phyloP scores from a whole-genome alignment of 345 rosid species.

The Dipteronia dyeriana region DNA sequence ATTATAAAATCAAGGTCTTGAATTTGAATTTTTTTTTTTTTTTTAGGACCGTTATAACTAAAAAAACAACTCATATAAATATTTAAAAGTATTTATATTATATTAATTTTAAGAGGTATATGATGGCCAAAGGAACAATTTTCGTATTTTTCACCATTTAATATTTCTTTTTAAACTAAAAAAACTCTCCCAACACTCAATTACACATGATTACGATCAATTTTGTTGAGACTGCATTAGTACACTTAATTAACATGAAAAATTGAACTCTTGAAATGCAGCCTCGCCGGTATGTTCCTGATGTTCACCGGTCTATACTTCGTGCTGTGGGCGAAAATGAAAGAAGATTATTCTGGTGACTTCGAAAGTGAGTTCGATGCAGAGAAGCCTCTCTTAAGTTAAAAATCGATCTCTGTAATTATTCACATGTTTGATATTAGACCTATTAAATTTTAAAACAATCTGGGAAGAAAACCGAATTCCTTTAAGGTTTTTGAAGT shows the following conservation, averaged over 20 bases:
- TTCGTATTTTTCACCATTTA: no score
- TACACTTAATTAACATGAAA: slow-evolving; percentile 2
- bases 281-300: slow-evolving; percentile 74
- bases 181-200: no score
- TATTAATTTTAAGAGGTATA: no score
- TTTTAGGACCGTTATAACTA: no score
- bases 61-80: no score
- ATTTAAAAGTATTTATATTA: no score
- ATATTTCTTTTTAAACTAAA: no score
- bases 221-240: not conserved
- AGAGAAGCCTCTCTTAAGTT: slow-evolving; percentile 74
- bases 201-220: no score
- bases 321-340: slow-evolving; percentile 93
- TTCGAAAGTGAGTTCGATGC: slow-evolving; percentile 50
- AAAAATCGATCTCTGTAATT: slow-evolving; percentile 3
- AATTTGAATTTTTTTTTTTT: no score
- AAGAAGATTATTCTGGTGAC: slow-evolving; percentile 47
- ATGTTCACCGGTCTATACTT: slow-evolving; percentile 82
- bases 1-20: no score
- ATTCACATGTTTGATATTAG: not conserved
- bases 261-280: slow-evolving; percentile 32
- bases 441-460: not conserved
- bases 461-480: not conserved
- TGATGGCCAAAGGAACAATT: no score
- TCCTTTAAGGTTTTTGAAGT: no score